phyloP scores from a whole-genome alignment of 345 rosid species.

The Anacardium occidentale region DNA sequence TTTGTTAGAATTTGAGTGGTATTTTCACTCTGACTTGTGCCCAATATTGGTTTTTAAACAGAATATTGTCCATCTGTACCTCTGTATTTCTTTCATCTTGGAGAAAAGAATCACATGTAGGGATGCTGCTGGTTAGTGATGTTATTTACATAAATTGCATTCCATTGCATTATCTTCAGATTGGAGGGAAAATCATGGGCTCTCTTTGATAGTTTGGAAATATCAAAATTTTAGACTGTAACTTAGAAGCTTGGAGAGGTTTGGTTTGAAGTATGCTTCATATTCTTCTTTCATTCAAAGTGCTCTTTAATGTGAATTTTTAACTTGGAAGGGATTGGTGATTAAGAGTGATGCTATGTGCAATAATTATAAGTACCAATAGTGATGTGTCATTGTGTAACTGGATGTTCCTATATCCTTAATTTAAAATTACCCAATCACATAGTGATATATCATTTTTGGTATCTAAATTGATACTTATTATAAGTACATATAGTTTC shows the following conservation, averaged over 20 bases:
- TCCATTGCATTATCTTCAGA: neutral
- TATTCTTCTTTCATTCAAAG: neutral
- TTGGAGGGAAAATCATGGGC: neutral
- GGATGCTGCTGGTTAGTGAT: neutral
- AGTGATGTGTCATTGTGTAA: no score
- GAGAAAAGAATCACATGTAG: neutral
- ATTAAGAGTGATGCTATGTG: no score
- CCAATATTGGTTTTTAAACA: neutral
- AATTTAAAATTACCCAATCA: no score
- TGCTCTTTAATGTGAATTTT: slow-evolving; percentile 1
- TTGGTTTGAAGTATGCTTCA: neutral
- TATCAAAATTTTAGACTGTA: neutral
- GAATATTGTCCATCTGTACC: neutral
- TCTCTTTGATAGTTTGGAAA: neutral
- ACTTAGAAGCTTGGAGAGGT: neutral
- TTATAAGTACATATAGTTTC: no score
- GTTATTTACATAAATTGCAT: neutral
- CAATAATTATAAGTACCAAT: no score
- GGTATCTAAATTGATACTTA: no score
- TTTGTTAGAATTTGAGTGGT: neutral
- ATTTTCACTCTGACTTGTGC: neutral
- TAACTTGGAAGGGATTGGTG: neutral
- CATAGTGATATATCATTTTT: no score
- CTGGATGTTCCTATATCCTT: no score
- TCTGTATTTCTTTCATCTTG: neutral